Evolutionary conservation across 2,329 filamentous ascomycete species (phyloP).

Genomic region (Fusarium napiforme): DNA sequence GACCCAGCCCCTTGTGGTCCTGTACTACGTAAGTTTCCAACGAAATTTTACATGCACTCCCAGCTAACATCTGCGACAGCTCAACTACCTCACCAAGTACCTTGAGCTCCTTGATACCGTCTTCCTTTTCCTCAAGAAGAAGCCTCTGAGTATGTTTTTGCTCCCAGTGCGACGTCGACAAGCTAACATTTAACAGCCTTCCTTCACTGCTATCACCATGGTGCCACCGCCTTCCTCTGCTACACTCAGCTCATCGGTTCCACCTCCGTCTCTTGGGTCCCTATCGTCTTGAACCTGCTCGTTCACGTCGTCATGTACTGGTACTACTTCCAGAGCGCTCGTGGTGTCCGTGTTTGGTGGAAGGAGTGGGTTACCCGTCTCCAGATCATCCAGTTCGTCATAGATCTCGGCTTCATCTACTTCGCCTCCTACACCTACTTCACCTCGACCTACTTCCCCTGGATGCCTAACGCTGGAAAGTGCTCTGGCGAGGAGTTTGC

Average conservation of each 20-base stretch:
- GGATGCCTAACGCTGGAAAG: slow-evolving; percentile 83
- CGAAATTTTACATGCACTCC: not conserved
- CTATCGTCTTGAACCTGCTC: slow-evolving; percentile 89
- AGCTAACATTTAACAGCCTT: slow-evolving; percentile 70
- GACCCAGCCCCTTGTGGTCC: slow-evolving; percentile 90
- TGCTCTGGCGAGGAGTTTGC: slow-evolving; percentile 98
- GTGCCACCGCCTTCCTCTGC: slow-evolving; percentile 95
- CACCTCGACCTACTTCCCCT: slow-evolving; percentile 87
- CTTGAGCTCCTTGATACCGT: slow-evolving; percentile 94
- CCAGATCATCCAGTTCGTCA: slow-evolving; percentile 96
- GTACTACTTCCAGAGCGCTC: slow-evolving; percentile 99
- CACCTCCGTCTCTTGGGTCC: slow-evolving; percentile 94
- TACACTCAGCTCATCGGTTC: slow-evolving; percentile 95
- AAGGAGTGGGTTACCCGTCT: slow-evolving; percentile 99
- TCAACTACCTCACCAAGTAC: slow-evolving; percentile 99
- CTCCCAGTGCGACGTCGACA: not conserved
- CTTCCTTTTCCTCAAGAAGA: slow-evolving; percentile 99
- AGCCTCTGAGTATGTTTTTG: slow-evolving; percentile 75
- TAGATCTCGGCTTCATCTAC: slow-evolving; percentile 98
- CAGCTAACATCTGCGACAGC: slow-evolving; percentile 60
- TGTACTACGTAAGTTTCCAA: slow-evolving; percentile 85
- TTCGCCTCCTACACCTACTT: slow-evolving; percentile 99
- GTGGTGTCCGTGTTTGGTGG: slow-evolving; percentile 97
- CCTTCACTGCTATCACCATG: slow-evolving; percentile 99
- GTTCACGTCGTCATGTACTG: slow-evolving; percentile 99